Evolutionary conservation across 495 filamentous ascomycete species (phyloP).

Genomic region (Penicillium malachiteum): DNA sequence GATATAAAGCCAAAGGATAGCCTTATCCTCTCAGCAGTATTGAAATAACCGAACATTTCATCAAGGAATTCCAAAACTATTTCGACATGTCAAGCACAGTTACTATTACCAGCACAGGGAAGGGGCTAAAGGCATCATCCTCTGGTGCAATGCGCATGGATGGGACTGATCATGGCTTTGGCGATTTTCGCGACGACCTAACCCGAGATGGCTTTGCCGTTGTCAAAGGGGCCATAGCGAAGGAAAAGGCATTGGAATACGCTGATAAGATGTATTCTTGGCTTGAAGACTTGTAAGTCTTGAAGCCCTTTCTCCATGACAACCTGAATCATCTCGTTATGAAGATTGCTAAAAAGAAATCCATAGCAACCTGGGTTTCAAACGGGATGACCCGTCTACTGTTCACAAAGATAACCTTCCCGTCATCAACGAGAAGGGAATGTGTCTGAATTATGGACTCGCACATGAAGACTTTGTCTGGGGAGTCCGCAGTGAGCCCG

Average conservation of each 20-base stretch:
- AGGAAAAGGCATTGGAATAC: constrained; percentile 36
- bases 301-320: too few relatives aligned
- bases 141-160: constrained; percentile 27
- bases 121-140: constrained; percentile 9
- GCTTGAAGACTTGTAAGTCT: constrained; percentile 36
- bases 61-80: too few relatives aligned
- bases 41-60: too few relatives aligned
- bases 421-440: constrained; percentile 43
- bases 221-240: constrained; percentile 45
- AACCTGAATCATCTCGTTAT: too few relatives aligned
- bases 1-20: too few relatives aligned
- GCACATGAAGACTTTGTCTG: constrained; percentile 46
- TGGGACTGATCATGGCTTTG: constrained; percentile 22
- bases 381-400: constrained; percentile 38
- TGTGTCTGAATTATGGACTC: constrained; percentile 39
- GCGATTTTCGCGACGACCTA: constrained; percentile 37
- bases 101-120: neutral
- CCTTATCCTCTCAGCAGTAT: too few relatives aligned
- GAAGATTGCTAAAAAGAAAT: neutral
- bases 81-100: constrained; percentile 18
- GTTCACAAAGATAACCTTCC: constrained; percentile 35
- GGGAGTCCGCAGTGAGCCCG: constrained; percentile 41
- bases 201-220: constrained; percentile 42
- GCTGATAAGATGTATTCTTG: constrained; percentile 35
- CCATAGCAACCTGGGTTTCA: constrained; percentile 36